phyloP scores from a whole-genome alignment of 352 stramenopile genomes.

The Aphanomyces invadans region DNA sequence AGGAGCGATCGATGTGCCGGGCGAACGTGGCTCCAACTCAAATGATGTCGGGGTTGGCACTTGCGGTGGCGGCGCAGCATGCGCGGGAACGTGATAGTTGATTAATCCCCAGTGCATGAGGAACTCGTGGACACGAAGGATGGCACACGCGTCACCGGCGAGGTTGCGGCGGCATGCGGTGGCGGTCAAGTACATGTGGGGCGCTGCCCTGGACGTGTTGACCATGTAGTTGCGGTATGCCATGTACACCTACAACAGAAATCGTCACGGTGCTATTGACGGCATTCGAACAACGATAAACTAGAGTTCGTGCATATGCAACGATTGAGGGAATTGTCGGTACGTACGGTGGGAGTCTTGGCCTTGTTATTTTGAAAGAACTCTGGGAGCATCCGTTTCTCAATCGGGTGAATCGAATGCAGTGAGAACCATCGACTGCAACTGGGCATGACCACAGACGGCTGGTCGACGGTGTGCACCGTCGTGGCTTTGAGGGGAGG shows the following conservation, averaged over 20 bases:
- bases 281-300: too few species aligned
- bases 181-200: constrained; percentile 69
- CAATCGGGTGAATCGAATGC: constrained; percentile 65
- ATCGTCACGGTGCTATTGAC: too few species aligned
- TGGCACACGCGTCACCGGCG: constrained; percentile 69
- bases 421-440: constrained; percentile 75
- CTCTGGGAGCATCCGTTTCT: constrained; percentile 77
- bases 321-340: too few species aligned
- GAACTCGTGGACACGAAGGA: constrained; percentile 80
- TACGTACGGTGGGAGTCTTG: constrained; percentile 26
- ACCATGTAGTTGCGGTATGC: constrained; percentile 87
- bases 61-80: constrained; percentile 32
- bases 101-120: constrained; percentile 80
- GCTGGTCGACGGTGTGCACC: constrained; percentile 3
- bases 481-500: neutral
- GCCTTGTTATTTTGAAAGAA: constrained; percentile 45
- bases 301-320: too few species aligned
- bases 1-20: too few species aligned
- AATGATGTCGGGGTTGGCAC: neutral
- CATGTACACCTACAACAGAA: constrained; percentile 45
- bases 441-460: constrained; percentile 44
- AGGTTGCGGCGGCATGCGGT: constrained; percentile 77
- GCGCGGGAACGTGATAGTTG: constrained; percentile 74
- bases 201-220: constrained; percentile 67
- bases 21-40: too few species aligned